phyloP scores from a whole-genome alignment of 352 stramenopile species.

The Plasmopara muralis region DNA sequence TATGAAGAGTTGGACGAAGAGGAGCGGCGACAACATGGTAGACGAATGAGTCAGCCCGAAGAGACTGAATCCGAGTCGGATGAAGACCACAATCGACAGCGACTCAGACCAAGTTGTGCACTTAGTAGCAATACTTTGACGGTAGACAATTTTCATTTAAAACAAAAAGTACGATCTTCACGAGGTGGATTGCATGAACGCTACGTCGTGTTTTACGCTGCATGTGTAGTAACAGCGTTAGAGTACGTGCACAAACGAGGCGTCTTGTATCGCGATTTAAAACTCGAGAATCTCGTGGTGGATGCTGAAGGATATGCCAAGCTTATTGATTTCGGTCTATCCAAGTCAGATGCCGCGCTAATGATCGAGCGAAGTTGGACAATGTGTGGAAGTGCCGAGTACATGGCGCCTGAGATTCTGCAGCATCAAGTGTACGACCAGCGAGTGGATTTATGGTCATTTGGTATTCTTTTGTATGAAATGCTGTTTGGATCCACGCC shows the following conservation, averaged over 20 bases:
- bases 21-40: constrained; percentile 10
- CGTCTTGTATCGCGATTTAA: constrained; percentile 80
- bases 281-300: constrained; percentile 85
- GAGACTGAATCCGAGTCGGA: constrained; percentile 39
- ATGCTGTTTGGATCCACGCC: constrained; percentile 49
- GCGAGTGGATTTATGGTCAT: constrained; percentile 61
- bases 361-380: constrained; percentile 40
- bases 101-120: constrained; percentile 8
- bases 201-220: constrained; percentile 91
- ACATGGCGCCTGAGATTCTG: constrained; percentile 72
- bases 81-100: constrained; percentile 24
- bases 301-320: constrained; percentile 83
- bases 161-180: constrained; percentile 24
- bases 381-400: constrained; percentile 69
- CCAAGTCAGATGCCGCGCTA: constrained; percentile 44
- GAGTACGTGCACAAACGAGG: constrained; percentile 60
- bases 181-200: constrained; percentile 80
- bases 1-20: constrained; percentile 14
- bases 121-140: constrained; percentile 29
- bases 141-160: constrained; percentile 36
- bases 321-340: constrained; percentile 64
- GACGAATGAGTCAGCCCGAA: constrained; percentile 16
- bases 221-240: constrained; percentile 90
- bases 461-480: constrained; percentile 75
- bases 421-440: constrained; percentile 52